phyloP scores from a whole-genome alignment of 306 rosid species.

The Datisca glomerata region DNA sequence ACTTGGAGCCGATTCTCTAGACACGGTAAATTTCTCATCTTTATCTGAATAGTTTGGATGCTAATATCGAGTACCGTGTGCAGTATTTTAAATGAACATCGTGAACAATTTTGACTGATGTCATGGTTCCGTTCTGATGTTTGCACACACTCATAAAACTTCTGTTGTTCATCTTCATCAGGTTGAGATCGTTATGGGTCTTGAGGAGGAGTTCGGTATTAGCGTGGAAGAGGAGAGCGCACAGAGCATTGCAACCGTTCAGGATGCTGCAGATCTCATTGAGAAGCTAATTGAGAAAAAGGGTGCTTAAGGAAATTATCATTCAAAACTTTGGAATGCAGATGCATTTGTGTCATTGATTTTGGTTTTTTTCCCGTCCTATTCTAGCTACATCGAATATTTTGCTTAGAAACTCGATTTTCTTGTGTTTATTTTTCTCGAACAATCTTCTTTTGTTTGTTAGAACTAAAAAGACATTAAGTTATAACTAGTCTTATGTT shows the following conservation, averaged over 20 bases:
- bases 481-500: too few species aligned
- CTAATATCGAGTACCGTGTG: background rate
- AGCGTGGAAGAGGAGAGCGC: slow-evolving; percentile 66
- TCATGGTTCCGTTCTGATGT: background rate
- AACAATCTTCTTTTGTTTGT: too few species aligned
- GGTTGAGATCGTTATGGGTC: slow-evolving; percentile 91
- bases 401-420: too few species aligned
- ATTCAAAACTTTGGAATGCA: too few species aligned
- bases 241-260: slow-evolving; percentile 63
- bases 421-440: too few species aligned
- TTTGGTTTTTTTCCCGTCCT: too few species aligned
- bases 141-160: too few species aligned
- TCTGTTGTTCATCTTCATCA: too few species aligned
- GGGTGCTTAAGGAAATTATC: slow-evolving; percentile 17
- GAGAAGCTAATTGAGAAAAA: slow-evolving; percentile 42
- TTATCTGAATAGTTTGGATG: background rate
- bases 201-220: slow-evolving; percentile 74
- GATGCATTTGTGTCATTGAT: too few species aligned
- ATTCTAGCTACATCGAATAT: too few species aligned
- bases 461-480: too few species aligned
- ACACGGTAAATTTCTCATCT: slow-evolving; percentile 34
- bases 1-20: slow-evolving; percentile 88
- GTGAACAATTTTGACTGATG: background rate
- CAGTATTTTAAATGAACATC: background rate
- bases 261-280: slow-evolving; percentile 74